Conservation (phyloP, 2,329 filamentous ascomycete genomes). For the Cladophialophora chaetospira region DNA sequence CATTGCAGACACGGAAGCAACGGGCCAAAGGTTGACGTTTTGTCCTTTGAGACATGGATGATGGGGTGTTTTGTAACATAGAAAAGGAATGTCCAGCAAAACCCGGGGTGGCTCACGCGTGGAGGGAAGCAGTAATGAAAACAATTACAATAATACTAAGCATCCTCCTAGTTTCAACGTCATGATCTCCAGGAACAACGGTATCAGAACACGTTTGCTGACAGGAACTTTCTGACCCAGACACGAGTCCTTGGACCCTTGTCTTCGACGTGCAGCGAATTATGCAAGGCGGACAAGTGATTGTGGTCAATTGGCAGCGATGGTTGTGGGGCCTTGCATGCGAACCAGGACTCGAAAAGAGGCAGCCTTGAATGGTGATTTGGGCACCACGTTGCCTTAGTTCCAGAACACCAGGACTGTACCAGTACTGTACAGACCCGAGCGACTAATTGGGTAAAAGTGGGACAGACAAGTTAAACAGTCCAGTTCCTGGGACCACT, state of each 20-base stretch:
- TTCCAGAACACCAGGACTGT: too few relatives aligned
- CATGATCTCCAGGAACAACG: conserved; percentile 12
- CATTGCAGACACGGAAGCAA: not conserved
- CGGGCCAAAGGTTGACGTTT: not conserved
- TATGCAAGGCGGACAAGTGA: conserved; percentile 10
- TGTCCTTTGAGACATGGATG: not conserved
- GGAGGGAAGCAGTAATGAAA: conserved; percentile 18
- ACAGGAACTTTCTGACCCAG: not conserved
- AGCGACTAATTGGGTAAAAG: too few relatives aligned
- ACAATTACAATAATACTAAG: not conserved
- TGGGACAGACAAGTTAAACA: too few relatives aligned
- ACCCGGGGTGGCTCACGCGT: not conserved
- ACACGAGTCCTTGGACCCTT: not conserved
- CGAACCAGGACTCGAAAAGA: not conserved
- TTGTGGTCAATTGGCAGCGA: not conserved
- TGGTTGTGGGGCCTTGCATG: not conserved
- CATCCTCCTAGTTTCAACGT: conserved; percentile 1
- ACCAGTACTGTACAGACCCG: too few relatives aligned
- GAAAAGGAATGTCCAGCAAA: conserved; percentile 15
- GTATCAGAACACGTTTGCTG: not conserved
- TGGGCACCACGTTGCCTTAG: not conserved
- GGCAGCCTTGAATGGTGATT: conserved; percentile 1
- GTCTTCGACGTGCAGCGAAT: not conserved
- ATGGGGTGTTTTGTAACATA: conserved; percentile 20
- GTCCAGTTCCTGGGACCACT: too few relatives aligned